Evolutionary conservation across 1,284 basidiomycete genomes (phyloP).

Genomic region (Pholiota adiposa): DNA sequence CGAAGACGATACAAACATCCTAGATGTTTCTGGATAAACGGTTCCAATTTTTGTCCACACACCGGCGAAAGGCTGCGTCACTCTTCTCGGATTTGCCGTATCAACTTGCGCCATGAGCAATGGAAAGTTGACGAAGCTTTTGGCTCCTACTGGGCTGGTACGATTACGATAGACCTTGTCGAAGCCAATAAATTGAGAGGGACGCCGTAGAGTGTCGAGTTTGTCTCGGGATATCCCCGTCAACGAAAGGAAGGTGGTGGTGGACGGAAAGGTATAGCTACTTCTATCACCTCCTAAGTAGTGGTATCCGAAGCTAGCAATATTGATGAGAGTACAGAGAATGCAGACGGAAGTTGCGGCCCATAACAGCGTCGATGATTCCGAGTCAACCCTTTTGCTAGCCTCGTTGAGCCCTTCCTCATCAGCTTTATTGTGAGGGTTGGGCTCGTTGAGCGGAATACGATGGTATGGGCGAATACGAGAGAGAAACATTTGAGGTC

Average conservation of each 20-base stretch:
- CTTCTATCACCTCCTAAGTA: background rate
- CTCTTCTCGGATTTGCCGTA: background rate
- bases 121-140: constrained; percentile 14
- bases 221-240: constrained; percentile 1
- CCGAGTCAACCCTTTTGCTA: no score
- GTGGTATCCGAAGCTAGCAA: background rate
- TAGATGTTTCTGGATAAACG: constrained; percentile 6
- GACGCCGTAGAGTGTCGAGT: constrained; percentile 11
- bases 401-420: background rate
- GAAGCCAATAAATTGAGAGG: constrained; percentile 15
- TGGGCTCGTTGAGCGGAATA: background rate
- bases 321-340: background rate
- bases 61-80: constrained; percentile 2
- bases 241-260: background rate
- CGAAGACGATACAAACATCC: constrained; percentile 2
- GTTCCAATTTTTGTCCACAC: constrained; percentile 6
- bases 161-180: constrained; percentile 10
- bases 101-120: constrained; percentile 12
- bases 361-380: background rate
- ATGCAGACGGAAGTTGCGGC: background rate
- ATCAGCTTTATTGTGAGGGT: background rate
- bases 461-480: background rate
- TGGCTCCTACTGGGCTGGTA: background rate
- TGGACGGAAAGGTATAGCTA: background rate
- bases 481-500: background rate